Percentiles rank a stretch among this genome's conserved stretches.
Conservation (phyloP, 768 basidiomycete genomes). For the Pisolithus orientalis region DNA sequence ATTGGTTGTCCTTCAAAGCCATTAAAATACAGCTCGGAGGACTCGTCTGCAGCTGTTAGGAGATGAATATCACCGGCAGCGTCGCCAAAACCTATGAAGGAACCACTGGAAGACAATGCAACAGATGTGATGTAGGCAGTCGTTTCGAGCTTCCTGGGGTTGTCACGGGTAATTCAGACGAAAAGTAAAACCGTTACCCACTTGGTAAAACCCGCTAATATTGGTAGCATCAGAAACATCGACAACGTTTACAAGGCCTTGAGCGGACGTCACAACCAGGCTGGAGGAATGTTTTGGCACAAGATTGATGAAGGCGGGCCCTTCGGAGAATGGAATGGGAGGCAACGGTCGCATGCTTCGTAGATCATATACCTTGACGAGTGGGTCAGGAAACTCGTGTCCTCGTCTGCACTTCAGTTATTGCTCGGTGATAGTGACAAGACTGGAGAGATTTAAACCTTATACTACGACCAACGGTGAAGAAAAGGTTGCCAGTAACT, state of each 20-base stretch:
- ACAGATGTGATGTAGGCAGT: conserved; percentile 72
- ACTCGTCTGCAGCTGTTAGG: conserved; percentile 64
- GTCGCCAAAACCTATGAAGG: conserved; percentile 92
- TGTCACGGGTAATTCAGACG: background rate
- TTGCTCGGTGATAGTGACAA: background rate
- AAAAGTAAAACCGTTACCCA: conserved; percentile 19
- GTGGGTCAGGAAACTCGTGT: conserved; percentile 81
- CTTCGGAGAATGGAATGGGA: conserved; percentile 81
- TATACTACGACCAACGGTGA: conserved; percentile 82
- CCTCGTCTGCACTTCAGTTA: conserved; percentile 55
- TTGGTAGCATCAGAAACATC: conserved; percentile 70
- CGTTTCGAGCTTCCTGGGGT: conserved; percentile 50
- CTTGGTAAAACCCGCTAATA: conserved; percentile 76
- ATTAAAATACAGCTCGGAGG: conserved; percentile 64
- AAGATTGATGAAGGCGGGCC: conserved; percentile 79
- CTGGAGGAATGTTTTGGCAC: conserved; percentile 72
- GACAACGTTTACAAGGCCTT: conserved; percentile 81
- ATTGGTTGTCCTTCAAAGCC: conserved; percentile 83
- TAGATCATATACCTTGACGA: conserved; percentile 89
- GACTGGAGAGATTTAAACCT: conserved; percentile 41
- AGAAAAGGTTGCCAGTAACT: conserved; percentile 69
- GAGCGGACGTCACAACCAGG: conserved; percentile 68
- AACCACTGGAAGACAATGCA: conserved; percentile 78
- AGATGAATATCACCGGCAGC: conserved; percentile 80
- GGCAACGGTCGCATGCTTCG: conserved; percentile 78